A percentile compares a stretch with the other conserved stretches of the same genome.
Evolutionary conservation across 1,284 basidiomycete genomes (phyloP).

Genomic region (Golubevia pallescens): DNA sequence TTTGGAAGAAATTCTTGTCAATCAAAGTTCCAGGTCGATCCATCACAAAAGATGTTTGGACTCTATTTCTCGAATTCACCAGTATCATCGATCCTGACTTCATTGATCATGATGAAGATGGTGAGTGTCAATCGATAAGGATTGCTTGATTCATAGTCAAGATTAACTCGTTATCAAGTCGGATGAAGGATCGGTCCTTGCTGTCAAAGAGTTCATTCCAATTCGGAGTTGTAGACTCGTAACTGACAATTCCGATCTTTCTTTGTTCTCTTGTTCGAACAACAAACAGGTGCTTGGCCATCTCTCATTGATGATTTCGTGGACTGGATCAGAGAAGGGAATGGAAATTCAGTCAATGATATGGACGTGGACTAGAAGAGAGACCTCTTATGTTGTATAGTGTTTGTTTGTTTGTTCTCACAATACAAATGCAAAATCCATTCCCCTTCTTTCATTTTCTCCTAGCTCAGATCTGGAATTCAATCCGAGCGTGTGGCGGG

Average conservation of each 20-base stretch:
- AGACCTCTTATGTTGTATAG: too few species aligned
- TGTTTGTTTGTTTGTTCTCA: too few species aligned
- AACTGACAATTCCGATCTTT: neutral
- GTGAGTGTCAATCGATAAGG: slow-evolving; percentile 66
- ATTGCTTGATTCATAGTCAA: neutral
- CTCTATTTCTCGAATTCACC: slow-evolving; percentile 82
- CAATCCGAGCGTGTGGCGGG: too few species aligned
- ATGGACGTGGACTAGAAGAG: too few species aligned
- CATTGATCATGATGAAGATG: slow-evolving; percentile 81
- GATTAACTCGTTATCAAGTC: neutral
- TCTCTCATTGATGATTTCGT: slow-evolving; percentile 87
- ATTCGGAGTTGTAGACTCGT: neutral
- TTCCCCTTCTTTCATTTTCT: too few species aligned
- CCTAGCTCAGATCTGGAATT: too few species aligned
- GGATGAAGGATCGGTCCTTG: neutral
- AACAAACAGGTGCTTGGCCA: slow-evolving; percentile 79
- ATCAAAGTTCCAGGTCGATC: slow-evolving; percentile 75
- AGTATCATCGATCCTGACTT: slow-evolving; percentile 81
- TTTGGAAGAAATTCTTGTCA: slow-evolving; percentile 84
- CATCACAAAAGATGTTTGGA: slow-evolving; percentile 93
- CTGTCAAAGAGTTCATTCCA: neutral
- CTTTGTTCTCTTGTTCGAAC: slow-evolving; percentile 11
- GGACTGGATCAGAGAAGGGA: slow-evolving; percentile 43
- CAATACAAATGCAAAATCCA: too few species aligned
- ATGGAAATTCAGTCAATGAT: too few species aligned